phyloP scores from a whole-genome alignment of 441 rosid species.

The Cnidoscolus chayamansa region DNA sequence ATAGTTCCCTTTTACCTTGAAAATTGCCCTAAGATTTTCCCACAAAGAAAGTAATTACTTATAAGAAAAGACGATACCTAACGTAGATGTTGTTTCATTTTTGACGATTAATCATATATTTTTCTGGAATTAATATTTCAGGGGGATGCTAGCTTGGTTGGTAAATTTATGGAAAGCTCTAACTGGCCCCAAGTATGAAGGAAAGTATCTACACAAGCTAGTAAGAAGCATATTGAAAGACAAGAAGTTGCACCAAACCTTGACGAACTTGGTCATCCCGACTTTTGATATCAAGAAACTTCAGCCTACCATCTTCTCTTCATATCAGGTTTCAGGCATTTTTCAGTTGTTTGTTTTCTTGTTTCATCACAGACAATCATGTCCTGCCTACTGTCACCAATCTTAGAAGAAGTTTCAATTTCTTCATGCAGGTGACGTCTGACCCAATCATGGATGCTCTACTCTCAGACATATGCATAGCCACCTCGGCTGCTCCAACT shows the following conservation, averaged over 20 bases:
- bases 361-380: neutral
- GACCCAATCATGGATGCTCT: conserved; percentile 43
- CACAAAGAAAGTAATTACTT: conserved; percentile 33
- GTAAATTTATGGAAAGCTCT: conserved; percentile 27
- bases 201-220: conserved; percentile 44
- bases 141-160: conserved; percentile 6
- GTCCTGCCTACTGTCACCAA: neutral
- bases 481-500: conserved; percentile 88
- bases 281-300: conserved; percentile 71
- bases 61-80: neutral
- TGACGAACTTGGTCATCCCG: conserved; percentile 72
- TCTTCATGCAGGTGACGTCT: conserved; percentile 36
- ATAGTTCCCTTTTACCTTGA: conserved; percentile 45
- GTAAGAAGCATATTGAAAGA: conserved; percentile 36
- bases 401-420: neutral
- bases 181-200: conserved; percentile 64
- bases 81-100: neutral
- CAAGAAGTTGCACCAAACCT: conserved; percentile 47
- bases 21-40: conserved; percentile 51
- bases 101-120: neutral
- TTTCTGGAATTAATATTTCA: neutral
- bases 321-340: conserved; percentile 45
- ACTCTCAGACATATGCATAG: conserved; percentile 61
- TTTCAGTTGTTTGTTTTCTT: neutral
- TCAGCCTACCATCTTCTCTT: conserved; percentile 71